Evolutionary conservation across 2,329 filamentous ascomycete genomes (phyloP).

Genomic region (Colletotrichum tamarilloi): DNA sequence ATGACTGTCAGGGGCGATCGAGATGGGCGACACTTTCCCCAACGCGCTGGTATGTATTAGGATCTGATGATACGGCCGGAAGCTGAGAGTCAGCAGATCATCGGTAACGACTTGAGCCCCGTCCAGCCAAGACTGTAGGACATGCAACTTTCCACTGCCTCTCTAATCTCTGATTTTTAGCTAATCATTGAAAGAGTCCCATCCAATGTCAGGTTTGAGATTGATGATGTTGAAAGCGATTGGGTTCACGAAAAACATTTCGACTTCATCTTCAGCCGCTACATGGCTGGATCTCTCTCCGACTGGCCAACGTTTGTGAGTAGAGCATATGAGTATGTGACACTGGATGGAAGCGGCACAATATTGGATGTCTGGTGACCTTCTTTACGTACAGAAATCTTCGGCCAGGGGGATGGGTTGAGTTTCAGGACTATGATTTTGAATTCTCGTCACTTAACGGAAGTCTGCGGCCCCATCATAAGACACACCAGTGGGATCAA

Average conservation of each 20-base stretch:
- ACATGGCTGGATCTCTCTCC: constrained; percentile 15
- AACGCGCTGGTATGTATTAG: neutral
- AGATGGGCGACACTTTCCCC: constrained; percentile 4
- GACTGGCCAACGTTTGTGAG: constrained; percentile 16
- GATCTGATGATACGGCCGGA: neutral
- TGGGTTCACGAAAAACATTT: constrained; percentile 50
- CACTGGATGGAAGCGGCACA: neutral
- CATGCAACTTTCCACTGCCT: rapidly evolving
- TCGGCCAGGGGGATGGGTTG: constrained; percentile 46
- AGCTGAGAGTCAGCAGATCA: neutral
- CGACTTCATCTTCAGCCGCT: constrained; percentile 45
- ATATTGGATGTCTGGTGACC: neutral
- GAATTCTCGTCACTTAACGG: constrained; percentile 41
- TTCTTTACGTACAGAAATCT: neutral
- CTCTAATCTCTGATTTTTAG: rapidly evolving
- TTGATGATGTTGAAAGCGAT: constrained; percentile 71
- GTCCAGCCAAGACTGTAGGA: neutral
- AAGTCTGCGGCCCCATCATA: constrained; percentile 36
- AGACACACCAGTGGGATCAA: constrained; percentile 38
- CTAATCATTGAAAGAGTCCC: constrained; percentile 56
- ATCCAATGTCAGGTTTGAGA: constrained; percentile 71
- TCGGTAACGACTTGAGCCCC: constrained; percentile 28
- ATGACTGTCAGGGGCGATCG: neutral
- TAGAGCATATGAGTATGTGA: neutral
- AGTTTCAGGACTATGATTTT: constrained; percentile 41